Evolutionary conservation across 176 grass and related monocot species (phyloP).

Genomic region (Ananas comosus): DNA sequence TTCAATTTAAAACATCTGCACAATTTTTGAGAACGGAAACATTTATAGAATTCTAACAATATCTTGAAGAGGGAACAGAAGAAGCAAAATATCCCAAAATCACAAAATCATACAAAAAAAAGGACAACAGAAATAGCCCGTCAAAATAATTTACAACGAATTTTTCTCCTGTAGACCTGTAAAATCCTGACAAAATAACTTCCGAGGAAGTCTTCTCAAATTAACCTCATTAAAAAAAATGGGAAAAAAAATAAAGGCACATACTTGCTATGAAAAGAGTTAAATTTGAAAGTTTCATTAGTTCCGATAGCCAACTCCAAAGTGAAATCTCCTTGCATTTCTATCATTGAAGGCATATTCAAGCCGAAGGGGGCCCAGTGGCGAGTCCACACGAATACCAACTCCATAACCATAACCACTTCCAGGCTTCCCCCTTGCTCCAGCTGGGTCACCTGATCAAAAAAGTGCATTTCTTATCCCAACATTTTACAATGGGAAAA

Average conservation of each 20-base stretch:
- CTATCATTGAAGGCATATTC: slow-evolving; percentile 89
- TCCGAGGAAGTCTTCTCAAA: neutral
- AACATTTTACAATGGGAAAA: neutral
- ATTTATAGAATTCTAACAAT: too few species aligned
- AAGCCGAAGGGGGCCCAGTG: slow-evolving; percentile 65
- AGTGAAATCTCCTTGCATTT: slow-evolving; percentile 65
- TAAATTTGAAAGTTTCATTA: slow-evolving; percentile 17
- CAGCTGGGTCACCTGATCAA: slow-evolving; percentile 71
- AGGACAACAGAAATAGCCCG: neutral
- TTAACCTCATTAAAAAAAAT: neutral
- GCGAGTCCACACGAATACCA: slow-evolving; percentile 75
- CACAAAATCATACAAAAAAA: neutral
- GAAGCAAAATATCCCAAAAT: too few species aligned
- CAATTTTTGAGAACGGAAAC: too few species aligned
- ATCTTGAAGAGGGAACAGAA: too few species aligned
- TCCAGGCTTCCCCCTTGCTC: slow-evolving; percentile 77
- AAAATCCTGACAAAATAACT: neutral
- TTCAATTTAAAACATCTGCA: too few species aligned
- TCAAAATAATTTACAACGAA: neutral
- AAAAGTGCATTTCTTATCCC: neutral
- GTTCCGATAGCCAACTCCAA: slow-evolving; percentile 86
- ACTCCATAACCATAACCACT: slow-evolving; percentile 77
- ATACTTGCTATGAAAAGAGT: neutral
- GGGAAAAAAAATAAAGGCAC: neutral
- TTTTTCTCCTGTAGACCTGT: neutral